phyloP scores from a whole-genome alignment of 2,329 filamentous ascomycete species.

The Madurella fahalii region DNA sequence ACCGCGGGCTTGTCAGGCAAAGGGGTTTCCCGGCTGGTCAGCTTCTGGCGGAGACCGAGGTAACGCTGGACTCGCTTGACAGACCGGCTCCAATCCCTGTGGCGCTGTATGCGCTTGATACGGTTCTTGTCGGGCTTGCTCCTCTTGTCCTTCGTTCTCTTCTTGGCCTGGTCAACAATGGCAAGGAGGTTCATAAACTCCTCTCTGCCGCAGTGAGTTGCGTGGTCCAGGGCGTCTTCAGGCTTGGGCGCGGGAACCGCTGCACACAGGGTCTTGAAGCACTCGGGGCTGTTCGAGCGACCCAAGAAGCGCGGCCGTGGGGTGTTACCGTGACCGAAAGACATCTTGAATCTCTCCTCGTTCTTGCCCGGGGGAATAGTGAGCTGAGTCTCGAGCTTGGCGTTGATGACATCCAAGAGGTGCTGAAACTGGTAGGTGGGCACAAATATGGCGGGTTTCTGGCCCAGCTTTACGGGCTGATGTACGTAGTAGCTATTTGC shows the following conservation, averaged over 20 bases:
- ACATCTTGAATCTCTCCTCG: conserved; percentile 53
- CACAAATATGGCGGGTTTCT: conserved; percentile 62
- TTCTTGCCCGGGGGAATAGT: conserved; percentile 52
- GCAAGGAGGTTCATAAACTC: conserved; percentile 53
- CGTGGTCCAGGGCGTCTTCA: conserved; percentile 33
- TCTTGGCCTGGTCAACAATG: conserved; percentile 45
- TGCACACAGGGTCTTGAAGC: conserved; percentile 30
- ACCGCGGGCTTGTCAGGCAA: conserved; percentile 12
- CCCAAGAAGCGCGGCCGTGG: conserved; percentile 67
- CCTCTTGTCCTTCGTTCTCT: conserved; percentile 25
- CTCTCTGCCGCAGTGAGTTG: conserved; percentile 37
- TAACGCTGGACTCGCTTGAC: conserved; percentile 65
- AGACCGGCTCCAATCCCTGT: conserved; percentile 50
- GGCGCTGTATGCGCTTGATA: conserved; percentile 44
- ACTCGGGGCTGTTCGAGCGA: conserved; percentile 43
- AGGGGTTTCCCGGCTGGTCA: conserved; percentile 3
- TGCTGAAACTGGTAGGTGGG: conserved; percentile 60
- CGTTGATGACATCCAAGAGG: conserved; percentile 64
- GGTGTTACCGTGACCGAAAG: conserved; percentile 57
- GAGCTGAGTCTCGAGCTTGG: conserved; percentile 49
- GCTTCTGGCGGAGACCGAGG: conserved; percentile 58
- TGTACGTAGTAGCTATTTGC: conserved; percentile 56
- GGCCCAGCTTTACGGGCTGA: conserved; percentile 42
- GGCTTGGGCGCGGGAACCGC: conserved; percentile 35
- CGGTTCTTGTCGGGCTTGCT: conserved; percentile 47